Base-by-base conservation (phyloP, 1,284 basidiomycete genomes). In the Cutaneotrichosporon mucoides region DNA sequence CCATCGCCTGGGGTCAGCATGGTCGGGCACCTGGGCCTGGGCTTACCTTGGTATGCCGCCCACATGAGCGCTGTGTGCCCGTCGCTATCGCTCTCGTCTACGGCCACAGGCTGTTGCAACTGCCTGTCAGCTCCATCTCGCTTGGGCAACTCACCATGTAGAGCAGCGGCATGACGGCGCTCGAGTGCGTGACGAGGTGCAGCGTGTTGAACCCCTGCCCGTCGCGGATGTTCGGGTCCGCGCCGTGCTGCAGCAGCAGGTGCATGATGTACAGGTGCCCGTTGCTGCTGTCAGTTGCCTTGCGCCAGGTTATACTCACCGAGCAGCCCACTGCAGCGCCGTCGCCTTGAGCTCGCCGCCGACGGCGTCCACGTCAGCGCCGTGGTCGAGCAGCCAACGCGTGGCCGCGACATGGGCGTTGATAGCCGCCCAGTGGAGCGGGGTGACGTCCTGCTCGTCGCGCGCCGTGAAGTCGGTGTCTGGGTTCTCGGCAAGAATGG, bases 21-120 rank as follows among this genome's bases (percentile, higher is more conserved):
- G 24, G 24, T 24, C 24, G 24, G 24, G 24, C 2, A 5, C 6
- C 3, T 6, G 5, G 3, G 12, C 4, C 1, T 15, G 2, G 15
- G 35, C 68, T 63, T 46, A 76, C 76, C 78, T 75, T 99, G 96
- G 79, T 98, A 99, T 4, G 93, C 92, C 2, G 96, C 96, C 96
- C 96, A 99, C 91, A 98, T 97, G 55, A 99, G 83, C 0, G 91
- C 84, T 0, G 95, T 98, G 72, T 99, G 96, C 0, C 95, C 95
- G 70, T 93, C 90, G 1, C 86, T 81, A 76, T 99, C 96, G 46
- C 86, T 84, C 46, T 88, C 88, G 73, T 96, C 92, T 53, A 95
- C 87, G 40, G 86, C 87, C 62, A 96, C 84, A 1, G 92, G 90
- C 67, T 95, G 90, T 73, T 95, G 92, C 3, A 96, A 84, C 73